Percentiles rank a stretch among this genome's conserved stretches.
These are phyloP conservation scores for Candida tibetensis DNA, from an alignment of 805 yeast genomes.

Conservation along the genomic window DNA sequence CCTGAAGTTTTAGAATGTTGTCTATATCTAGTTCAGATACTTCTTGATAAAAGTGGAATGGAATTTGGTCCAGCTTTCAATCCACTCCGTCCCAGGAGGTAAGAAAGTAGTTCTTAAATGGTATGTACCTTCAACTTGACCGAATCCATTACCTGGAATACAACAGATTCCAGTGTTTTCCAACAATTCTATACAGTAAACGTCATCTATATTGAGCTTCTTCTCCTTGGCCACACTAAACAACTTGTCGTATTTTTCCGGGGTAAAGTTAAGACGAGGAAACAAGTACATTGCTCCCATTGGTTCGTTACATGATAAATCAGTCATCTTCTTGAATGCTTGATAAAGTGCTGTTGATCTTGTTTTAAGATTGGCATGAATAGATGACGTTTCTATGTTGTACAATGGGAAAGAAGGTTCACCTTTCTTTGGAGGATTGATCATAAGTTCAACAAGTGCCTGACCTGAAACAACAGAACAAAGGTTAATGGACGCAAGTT, in stretches of 20 bases:
- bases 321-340: constrained; percentile 76
- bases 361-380: constrained; percentile 57
- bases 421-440: constrained; percentile 81
- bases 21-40: too few species aligned
- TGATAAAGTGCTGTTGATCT: constrained; percentile 65
- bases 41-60: constrained; percentile 67
- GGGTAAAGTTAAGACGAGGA: constrained; percentile 69
- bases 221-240: constrained; percentile 55
- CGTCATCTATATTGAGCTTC: constrained; percentile 73
- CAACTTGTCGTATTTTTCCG: constrained; percentile 47
- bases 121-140: constrained; percentile 84
- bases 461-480: constrained; percentile 97
- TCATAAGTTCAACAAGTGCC: constrained; percentile 88
- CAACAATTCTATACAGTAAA: constrained; percentile 80
- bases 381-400: constrained; percentile 55
- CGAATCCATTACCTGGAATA: constrained; percentile 97
- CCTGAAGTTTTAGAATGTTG: too few species aligned
- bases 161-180: constrained; percentile 94
- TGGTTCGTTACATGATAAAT: constrained; percentile 83
- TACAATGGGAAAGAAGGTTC: constrained; percentile 72
- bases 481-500: constrained; percentile 84
- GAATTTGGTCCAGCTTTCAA: constrained; percentile 71
- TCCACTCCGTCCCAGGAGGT: constrained; percentile 94
- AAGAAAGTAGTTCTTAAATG: constrained; percentile 96
- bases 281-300: constrained; percentile 97